Evolutionary conservation across 345 rosid genomes (phyloP), one percentile per base, ranked within the genome.

Genomic region (Cochlearia excelsa): DNA sequence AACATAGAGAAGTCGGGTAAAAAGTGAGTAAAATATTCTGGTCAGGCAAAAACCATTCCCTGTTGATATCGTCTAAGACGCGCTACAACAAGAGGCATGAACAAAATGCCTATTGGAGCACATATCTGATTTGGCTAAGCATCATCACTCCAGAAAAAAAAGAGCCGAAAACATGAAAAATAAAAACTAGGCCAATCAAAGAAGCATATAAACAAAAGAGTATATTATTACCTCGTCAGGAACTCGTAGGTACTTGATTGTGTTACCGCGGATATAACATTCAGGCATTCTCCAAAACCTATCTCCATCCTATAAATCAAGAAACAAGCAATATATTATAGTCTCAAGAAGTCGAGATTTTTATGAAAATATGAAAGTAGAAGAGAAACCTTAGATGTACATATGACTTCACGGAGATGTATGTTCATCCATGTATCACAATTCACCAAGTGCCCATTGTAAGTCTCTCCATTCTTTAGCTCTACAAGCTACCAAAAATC

Each of bases 281-380:
- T 94, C 99, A 5, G 97, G 99, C 97, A 94, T 94, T 42, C 97
- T 79, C 99, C 99, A 94, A 90, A 90, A 94, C 51, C 95, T 78
- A 75, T 94, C 97, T 68, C 99, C 99, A 59, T 94, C 99, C 99
- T 94, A 70, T 57, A 77, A 37, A 9, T 58, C 7, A 53, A 35
- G 4, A 31, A 30, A 57, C 46, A 9, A 30, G 26, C 6, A 63
- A 38, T 33, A 38, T 33, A 34, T 26, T 9, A 39, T 3, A 46
- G 35, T 39, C 5, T 31, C 26, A 74, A 26, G 4, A 3, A 28
- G 28, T 46, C 65, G 35, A 38, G n/a, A 3, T 1, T 1, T 40
- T 30, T 34, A 23, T 16, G 41, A 35, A 30, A 0, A 57, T 2
- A 30, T 1, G 30, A 37, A 51, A 52, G 62, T 10, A 49, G 46